Evolutionary conservation across 2,329 filamentous ascomycete genomes (phyloP).

Genomic region (Sphaceloma murrayae): DNA sequence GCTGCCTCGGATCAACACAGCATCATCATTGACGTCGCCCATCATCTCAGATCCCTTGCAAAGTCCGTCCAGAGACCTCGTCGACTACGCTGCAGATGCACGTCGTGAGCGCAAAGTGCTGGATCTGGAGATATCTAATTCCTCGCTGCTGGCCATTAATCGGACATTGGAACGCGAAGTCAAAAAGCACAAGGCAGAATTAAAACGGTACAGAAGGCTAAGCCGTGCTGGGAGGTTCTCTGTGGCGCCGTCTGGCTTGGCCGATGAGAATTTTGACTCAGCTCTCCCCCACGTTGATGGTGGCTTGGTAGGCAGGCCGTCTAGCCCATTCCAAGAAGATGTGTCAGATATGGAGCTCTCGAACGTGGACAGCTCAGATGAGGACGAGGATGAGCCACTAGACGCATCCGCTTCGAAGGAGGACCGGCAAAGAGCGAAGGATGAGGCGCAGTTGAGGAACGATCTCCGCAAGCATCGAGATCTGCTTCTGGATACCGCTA

Average conservation of each 20-base stretch:
- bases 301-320: conserved; percentile 23
- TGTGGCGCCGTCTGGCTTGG: conserved; percentile 34
- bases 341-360: conserved; percentile 16
- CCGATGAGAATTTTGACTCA: conserved; percentile 28
- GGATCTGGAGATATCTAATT: conserved; percentile 93
- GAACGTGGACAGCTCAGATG: conserved; percentile 22
- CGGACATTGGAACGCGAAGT: conserved; percentile 83
- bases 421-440: conserved; percentile 53
- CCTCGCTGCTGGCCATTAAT: conserved; percentile 89
- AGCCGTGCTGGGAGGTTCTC: conserved; percentile 71
- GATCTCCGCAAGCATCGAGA: conserved; percentile 86
- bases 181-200: conserved; percentile 78
- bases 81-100: conserved; percentile 76
- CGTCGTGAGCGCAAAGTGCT: conserved; percentile 88
- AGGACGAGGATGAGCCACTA: conserved; percentile 29
- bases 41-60: conserved; percentile 5
- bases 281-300: conserved; percentile 31
- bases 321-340: conserved; percentile 19
- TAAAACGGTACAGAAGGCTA: conserved; percentile 76
- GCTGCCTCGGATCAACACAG: conserved; percentile 1
- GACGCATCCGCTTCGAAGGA: conserved; percentile 35
- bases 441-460: conserved; percentile 72
- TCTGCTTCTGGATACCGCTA: conserved; percentile 79
- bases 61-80: conserved; percentile 43
- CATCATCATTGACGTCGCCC: background rate